Evolutionary conservation across 1,139 yeast genomes (phyloP), one percentile per base, ranked within the genome.

Genomic region (Blastobotrys illinoisensis): DNA sequence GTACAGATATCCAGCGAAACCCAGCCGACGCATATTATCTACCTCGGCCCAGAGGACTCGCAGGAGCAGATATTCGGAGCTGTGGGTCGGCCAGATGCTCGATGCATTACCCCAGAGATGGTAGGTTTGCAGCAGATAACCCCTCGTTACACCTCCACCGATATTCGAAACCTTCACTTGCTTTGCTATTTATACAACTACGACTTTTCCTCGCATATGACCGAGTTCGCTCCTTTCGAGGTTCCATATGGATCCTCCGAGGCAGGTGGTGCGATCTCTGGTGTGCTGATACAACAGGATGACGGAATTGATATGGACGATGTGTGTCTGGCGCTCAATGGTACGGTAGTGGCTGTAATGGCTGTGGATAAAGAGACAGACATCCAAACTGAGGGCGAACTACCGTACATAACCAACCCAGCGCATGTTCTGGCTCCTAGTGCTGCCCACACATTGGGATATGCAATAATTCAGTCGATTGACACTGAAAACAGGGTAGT

Each of bases 21-120:
- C 1, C 68, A 74, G n/a, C 88, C 95, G 0, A 77, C 85, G 0
- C 75, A 79, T 58, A 68, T 87, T 26, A 67, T 86, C 0, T 77
- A 78, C 56, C 59, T 83, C 48, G 80, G 80, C 45, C 63, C 71
- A 46, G 71, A 67, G 1, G 63, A 60, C 11, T 54, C 60, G 13
- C 58, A 56, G 18, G 54, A 54, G 13, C 59, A 56, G n/a, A 54
- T 54, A 50, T 45, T 50, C 3, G 21, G 40, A 6, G 56, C 59
- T 6, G 26, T 58, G 32, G 51, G 44, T 23, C 26, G 14, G 5
- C 44, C 47, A 18, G 47, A 23, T 7, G 40, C 43, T 4, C n/a
- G 24, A 19, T 18, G 21, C 46, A 44, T 44, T 4, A 18, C 24
- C 45, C 52, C 44, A 18, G 32, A 28, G 43, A 43, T 44, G 21